Evolutionary conservation across 2,329 filamentous ascomycete genomes (phyloP).

Genomic region (Neocucurbitaria cava): DNA sequence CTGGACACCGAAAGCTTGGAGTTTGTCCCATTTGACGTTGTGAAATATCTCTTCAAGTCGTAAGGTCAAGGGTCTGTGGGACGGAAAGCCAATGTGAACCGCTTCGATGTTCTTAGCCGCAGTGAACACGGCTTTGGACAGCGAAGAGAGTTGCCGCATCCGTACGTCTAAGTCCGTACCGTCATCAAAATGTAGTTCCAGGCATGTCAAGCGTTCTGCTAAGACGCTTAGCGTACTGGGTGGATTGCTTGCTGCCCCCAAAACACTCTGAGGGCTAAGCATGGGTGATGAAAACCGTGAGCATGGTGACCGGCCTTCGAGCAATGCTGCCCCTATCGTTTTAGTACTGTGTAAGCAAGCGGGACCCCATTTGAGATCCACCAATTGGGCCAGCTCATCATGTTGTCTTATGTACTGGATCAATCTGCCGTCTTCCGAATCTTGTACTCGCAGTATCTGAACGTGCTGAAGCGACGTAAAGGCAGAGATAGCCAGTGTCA

Average conservation of each 20-base stretch:
- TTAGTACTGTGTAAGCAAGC: slow-evolving; percentile 68
- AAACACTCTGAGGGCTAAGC: slow-evolving; percentile 66
- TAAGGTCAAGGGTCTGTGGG: slow-evolving; percentile 62
- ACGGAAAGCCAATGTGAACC: slow-evolving; percentile 70
- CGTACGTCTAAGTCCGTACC: slow-evolving; percentile 62
- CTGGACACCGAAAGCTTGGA: slow-evolving; percentile 70
- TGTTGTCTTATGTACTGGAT: slow-evolving; percentile 60
- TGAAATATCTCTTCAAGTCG: slow-evolving; percentile 69
- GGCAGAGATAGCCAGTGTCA: slow-evolving; percentile 62
- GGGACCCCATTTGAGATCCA: slow-evolving; percentile 65
- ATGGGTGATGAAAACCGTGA: slow-evolving; percentile 69
- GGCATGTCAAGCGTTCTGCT: slow-evolving; percentile 64
- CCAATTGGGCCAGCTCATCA: slow-evolving; percentile 54
- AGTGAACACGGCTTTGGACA: slow-evolving; percentile 65
- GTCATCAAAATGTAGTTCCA: slow-evolving; percentile 70
- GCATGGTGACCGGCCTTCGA: slow-evolving; percentile 63
- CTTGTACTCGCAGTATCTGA: slow-evolving; percentile 68
- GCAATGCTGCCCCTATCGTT: slow-evolving; percentile 64
- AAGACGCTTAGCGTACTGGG: slow-evolving; percentile 58
- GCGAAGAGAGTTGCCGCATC: slow-evolving; percentile 63
- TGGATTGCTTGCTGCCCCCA: slow-evolving; percentile 58
- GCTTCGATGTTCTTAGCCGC: slow-evolving; percentile 67
- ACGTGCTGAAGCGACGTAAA: slow-evolving; percentile 70
- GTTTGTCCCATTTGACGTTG: slow-evolving; percentile 64
- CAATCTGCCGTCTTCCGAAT: slow-evolving; percentile 63